phyloP scores from a whole-genome alignment of 805 yeast species.

The Barnettozyma californica region DNA sequence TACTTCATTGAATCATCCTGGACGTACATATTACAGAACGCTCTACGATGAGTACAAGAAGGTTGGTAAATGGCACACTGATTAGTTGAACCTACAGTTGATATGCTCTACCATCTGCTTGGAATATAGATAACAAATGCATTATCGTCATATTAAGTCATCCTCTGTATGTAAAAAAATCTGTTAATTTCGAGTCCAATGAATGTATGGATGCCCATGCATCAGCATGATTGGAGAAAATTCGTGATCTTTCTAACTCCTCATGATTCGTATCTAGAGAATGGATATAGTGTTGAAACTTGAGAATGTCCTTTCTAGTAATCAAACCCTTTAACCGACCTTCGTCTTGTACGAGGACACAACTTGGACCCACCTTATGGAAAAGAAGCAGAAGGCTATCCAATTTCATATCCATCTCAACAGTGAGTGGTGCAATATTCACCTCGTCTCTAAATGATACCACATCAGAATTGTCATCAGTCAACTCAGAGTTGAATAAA shows the following conservation, averaged over 20 bases:
- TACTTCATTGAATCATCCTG: conserved; percentile 60
- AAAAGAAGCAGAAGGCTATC: conserved; percentile 65
- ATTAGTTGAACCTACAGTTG: conserved; percentile 1
- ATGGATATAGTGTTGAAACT: conserved; percentile 43
- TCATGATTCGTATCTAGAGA: conserved; percentile 8
- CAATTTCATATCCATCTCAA: conserved; percentile 47
- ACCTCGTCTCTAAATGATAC: conserved; percentile 29
- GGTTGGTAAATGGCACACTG: conserved; percentile 66
- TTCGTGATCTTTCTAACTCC: conserved; percentile 10
- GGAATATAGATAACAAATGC: neutral
- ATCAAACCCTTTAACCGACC: conserved; percentile 69
- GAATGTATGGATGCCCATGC: conserved; percentile 14
- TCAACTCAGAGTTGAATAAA: conserved; percentile 5
- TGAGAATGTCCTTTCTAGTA: conserved; percentile 77
- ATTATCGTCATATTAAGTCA: neutral
- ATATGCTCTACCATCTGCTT: neutral
- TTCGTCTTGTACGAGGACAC: conserved; percentile 57
- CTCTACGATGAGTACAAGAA: conserved; percentile 69
- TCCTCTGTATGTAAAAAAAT: conserved; percentile 3
- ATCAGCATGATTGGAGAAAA: conserved; percentile 10
- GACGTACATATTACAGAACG: conserved; percentile 60
- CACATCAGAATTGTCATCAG: conserved; percentile 8
- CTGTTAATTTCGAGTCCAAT: conserved; percentile 4
- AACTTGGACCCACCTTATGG: conserved; percentile 72
- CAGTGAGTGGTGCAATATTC: conserved; percentile 57